Conservation (phyloP, 306 rosid genomes). For the Potentilla sterilis region DNA sequence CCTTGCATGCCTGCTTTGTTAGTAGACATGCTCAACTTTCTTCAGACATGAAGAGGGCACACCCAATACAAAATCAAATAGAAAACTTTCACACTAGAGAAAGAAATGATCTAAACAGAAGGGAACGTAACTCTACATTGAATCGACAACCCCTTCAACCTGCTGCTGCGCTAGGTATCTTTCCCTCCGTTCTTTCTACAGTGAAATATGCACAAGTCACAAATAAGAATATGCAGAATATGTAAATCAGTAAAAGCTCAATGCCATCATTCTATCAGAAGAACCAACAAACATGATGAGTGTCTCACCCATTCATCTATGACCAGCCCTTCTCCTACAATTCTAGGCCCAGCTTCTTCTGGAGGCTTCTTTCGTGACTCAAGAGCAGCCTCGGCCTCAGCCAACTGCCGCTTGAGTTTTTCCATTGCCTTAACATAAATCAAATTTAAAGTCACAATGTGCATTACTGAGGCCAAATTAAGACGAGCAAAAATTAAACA, state of each 20-base stretch:
- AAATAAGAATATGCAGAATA: conserved; percentile 15
- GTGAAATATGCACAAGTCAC: conserved; percentile 7
- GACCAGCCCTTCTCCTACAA: conserved; percentile 85
- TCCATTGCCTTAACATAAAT: conserved; percentile 62
- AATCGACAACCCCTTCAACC: conserved; percentile 72
- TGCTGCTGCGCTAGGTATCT: conserved; percentile 90
- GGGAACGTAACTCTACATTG: conserved; percentile 43
- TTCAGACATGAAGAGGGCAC: conserved; percentile 27
- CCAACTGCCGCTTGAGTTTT: conserved; percentile 74
- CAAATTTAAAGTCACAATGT: conserved; percentile 10
- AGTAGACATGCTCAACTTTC: conserved; percentile 26
- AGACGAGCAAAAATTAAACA: not conserved
- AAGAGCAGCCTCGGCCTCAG: conserved; percentile 83
- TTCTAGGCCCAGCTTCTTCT: conserved; percentile 68
- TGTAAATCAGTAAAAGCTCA: conserved; percentile 5
- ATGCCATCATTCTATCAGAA: conserved; percentile 7
- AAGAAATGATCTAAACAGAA: conserved; percentile 20
- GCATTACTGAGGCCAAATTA: not conserved
- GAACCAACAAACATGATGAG: conserved; percentile 3
- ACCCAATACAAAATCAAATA: conserved; percentile 22
- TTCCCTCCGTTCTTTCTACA: conserved; percentile 95
- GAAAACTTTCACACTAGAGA: conserved; percentile 27
- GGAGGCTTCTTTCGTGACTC: conserved; percentile 77
- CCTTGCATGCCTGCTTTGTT: not conserved
- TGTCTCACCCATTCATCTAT: conserved; percentile 94